phyloP scores from a whole-genome alignment of 73 alveolate genomes.

The Tetrahymena elliotti region DNA sequence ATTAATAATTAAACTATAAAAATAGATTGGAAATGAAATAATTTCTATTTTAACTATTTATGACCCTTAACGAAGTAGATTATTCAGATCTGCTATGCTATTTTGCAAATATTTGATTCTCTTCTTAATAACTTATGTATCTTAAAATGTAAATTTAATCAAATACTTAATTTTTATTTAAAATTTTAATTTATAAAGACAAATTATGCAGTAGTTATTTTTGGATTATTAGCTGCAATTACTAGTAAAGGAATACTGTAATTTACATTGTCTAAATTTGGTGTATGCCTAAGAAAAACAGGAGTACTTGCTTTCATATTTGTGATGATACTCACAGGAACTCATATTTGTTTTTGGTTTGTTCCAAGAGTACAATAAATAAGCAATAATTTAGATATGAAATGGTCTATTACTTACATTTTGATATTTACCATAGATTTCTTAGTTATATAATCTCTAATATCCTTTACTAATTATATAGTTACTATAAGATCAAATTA shows the following conservation, averaged over 20 bases:
- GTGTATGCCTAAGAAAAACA: background rate
- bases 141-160: background rate
- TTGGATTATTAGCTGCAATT: background rate
- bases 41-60: background rate
- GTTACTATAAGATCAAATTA: background rate
- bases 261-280: background rate
- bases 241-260: background rate
- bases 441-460: background rate
- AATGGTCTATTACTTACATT: background rate
- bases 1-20: background rate
- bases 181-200: background rate
- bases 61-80: background rate
- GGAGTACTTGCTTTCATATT: background rate
- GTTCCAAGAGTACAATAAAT: background rate
- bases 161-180: background rate
- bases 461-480: background rate
- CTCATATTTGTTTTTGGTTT: background rate
- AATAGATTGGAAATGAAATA: background rate
- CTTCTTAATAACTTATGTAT: background rate
- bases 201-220: background rate
- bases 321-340: background rate
- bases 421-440: background rate
- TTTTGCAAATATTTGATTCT: background rate
- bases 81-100: background rate
- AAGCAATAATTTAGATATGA: background rate